These are phyloP conservation scores for Paecilomyces sp. DNA, from an alignment of 2,329 filamentous ascomycete genomes.

Conservation along the genomic window DNA sequence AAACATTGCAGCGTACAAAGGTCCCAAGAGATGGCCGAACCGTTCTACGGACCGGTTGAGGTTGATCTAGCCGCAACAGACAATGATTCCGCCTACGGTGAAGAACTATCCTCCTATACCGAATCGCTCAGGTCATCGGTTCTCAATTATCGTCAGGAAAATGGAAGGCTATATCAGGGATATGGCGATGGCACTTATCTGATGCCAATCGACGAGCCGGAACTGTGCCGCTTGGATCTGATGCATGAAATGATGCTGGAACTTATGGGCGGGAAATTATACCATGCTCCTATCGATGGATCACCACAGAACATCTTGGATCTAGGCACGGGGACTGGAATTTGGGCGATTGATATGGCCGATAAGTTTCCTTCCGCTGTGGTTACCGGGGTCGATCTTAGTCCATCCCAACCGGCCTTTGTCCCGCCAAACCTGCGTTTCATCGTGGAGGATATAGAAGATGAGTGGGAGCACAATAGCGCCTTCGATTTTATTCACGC, in stretches of 20 bases:
- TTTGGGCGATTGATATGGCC: slow-evolving; percentile 28
- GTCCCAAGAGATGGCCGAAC: background rate
- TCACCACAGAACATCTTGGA: slow-evolving; percentile 21
- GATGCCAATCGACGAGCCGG: slow-evolving; percentile 6
- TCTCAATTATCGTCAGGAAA: slow-evolving; percentile 11
- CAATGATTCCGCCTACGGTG: background rate
- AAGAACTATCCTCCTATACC: slow-evolving; percentile 6
- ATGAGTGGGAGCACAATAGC: slow-evolving; percentile 7
- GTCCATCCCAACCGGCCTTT: background rate
- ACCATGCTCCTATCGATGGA: slow-evolving; percentile 5
- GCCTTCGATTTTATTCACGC: slow-evolving; percentile 13
- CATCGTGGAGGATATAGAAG: slow-evolving; percentile 5
- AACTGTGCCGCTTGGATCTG: slow-evolving; percentile 3
- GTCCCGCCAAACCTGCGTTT: background rate
- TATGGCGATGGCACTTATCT: slow-evolving; percentile 10
- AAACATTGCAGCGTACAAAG: background rate
- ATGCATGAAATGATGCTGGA: slow-evolving; percentile 8
- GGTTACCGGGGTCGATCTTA: slow-evolving; percentile 32
- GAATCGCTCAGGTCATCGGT: slow-evolving; percentile 14
- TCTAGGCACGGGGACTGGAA: slow-evolving; percentile 28
- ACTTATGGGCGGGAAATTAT: slow-evolving; percentile 3
- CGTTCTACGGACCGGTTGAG: background rate
- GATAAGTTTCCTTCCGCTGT: slow-evolving; percentile 25
- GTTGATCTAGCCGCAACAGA: background rate
- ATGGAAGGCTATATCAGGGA: slow-evolving; percentile 16